These are phyloP conservation scores for Pseudogymnoascus sp. DNA, from an alignment of 2,329 filamentous ascomycete species.

Conservation along the genomic window DNA sequence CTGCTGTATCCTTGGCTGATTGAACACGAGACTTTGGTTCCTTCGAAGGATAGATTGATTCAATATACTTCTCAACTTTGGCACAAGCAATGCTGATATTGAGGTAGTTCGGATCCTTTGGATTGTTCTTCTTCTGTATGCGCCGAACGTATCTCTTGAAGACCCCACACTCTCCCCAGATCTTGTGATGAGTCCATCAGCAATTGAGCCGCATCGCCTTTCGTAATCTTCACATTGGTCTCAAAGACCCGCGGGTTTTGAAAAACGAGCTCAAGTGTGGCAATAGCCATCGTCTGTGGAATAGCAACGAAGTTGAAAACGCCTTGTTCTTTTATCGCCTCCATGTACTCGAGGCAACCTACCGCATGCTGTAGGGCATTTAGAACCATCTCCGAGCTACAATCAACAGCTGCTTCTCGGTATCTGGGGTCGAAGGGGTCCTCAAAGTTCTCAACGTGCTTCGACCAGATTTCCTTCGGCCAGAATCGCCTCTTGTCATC, in stretches of 20 bases:
- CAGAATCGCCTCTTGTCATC: constrained; percentile 86
- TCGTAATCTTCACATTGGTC: constrained; percentile 90
- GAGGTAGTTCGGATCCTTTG: constrained; percentile 83
- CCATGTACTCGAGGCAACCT: constrained; percentile 96
- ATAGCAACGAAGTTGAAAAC: constrained; percentile 99
- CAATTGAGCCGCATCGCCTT: constrained; percentile 81
- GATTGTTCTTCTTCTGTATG: constrained; percentile 91
- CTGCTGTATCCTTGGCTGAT: constrained; percentile 29
- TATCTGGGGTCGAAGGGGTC: constrained; percentile 82
- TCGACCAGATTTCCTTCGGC: constrained; percentile 94
- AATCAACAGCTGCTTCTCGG: constrained; percentile 68
- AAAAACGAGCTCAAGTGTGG: constrained; percentile 86
- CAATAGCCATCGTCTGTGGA: constrained; percentile 94
- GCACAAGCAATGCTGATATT: constrained; percentile 86
- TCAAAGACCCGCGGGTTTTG: constrained; percentile 81
- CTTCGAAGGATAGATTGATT: constrained; percentile 82
- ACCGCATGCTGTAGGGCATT: constrained; percentile 80
- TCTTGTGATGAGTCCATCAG: constrained; percentile 95
- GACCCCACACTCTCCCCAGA: constrained; percentile 65
- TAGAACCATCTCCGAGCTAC: constrained; percentile 88
- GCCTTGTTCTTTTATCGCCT: constrained; percentile 87
- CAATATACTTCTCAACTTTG: constrained; percentile 94
- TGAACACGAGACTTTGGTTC: constrained; percentile 52
- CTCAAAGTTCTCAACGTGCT: constrained; percentile 82
- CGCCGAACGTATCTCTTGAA: constrained; percentile 70